Evolutionary conservation across 352 stramenopile species (phyloP), one percentile per base, ranked within the genome.

Genomic region (Aphanomyces stellatus): DNA sequence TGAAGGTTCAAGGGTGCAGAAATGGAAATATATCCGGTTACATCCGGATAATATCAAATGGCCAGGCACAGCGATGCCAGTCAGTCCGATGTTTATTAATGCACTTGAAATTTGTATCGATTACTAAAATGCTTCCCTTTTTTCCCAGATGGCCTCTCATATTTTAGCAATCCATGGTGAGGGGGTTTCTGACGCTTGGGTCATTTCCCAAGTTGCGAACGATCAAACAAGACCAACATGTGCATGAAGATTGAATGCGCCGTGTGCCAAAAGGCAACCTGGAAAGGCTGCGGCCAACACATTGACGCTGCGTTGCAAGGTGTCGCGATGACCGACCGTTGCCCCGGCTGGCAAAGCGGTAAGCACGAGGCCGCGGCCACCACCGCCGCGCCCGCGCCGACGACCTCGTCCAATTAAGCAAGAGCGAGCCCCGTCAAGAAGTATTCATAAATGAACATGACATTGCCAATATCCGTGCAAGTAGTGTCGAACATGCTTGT

Each of bases 161-260:
- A 46, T 46, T 46, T 46, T 46, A 46, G 37, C n/a, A 46, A 46
- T 46, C 37, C 37, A 46, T 43, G 37, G 37, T 19, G 11, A 46
- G 0, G 11, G n/a, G 11, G n/a, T 46, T 46, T 46, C 37, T 19
- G n/a, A n/a, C 37, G 11, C 13, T n/a, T 11, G 11, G 11, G 37
- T 59, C 51, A 27, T 35, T 40, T 40, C 25, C 22, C 6, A 8
- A 27, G 25, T 59, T 59, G 30, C 51, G 3, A 59, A 40, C 11
- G 31, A 28, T 25, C 10, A 40, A 48, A 30, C 46, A 33, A 37
- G 57, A n/a, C 1, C 30, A 40, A 48, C 42, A 67, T 67, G 60
- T 67, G 60, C 60, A 28, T 56, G 17, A 67, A 67, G 49, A 51
- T 67, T 31, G 48, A 67, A 11, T 67, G 60, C 60, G 15, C 30